Conservation (phyloP, 2,329 filamentous ascomycete species). For the Aspergillus hiratsukae region DNA sequence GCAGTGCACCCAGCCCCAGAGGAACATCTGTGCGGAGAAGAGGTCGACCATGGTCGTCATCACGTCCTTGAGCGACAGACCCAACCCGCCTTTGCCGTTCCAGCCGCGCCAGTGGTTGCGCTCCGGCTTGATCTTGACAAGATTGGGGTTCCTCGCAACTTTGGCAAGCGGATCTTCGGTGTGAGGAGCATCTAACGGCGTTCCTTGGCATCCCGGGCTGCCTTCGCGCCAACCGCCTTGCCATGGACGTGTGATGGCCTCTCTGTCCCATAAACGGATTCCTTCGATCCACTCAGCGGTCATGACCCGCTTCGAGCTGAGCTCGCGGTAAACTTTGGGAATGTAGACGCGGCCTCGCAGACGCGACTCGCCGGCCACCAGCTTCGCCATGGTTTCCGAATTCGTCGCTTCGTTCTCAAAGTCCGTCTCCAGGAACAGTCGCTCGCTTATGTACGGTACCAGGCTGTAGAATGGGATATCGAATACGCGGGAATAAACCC, state of each 20-base stretch:
- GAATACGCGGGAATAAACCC: constrained; percentile 80
- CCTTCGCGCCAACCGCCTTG: constrained; percentile 69
- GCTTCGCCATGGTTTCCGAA: constrained; percentile 72
- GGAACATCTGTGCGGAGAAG: constrained; percentile 97
- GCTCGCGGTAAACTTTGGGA: constrained; percentile 74
- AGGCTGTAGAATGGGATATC: constrained; percentile 88
- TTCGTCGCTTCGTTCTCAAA: constrained; percentile 91
- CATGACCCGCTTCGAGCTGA: constrained; percentile 78
- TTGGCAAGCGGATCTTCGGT: constrained; percentile 44
- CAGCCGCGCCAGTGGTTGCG: constrained; percentile 72
- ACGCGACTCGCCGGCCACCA: constrained; percentile 71
- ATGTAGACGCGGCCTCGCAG: constrained; percentile 81
- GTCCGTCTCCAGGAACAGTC: constrained; percentile 89
- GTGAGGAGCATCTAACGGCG: constrained; percentile 54
- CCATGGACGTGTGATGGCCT: constrained; percentile 72
- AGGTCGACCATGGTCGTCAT: constrained; percentile 97
- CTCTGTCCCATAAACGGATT: constrained; percentile 86
- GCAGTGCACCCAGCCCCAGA: constrained; percentile 93
- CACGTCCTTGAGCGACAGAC: constrained; percentile 74
- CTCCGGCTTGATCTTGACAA: constrained; percentile 69
- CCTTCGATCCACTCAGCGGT: constrained; percentile 98
- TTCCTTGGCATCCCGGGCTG: constrained; percentile 71
- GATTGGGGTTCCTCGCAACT: constrained; percentile 27
- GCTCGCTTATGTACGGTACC: constrained; percentile 88
- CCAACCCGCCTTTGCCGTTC: constrained; percentile 72